Evolutionary conservation across 1,284 basidiomycete genomes (phyloP).

Genomic region (Phaffia rhodozyma): DNA sequence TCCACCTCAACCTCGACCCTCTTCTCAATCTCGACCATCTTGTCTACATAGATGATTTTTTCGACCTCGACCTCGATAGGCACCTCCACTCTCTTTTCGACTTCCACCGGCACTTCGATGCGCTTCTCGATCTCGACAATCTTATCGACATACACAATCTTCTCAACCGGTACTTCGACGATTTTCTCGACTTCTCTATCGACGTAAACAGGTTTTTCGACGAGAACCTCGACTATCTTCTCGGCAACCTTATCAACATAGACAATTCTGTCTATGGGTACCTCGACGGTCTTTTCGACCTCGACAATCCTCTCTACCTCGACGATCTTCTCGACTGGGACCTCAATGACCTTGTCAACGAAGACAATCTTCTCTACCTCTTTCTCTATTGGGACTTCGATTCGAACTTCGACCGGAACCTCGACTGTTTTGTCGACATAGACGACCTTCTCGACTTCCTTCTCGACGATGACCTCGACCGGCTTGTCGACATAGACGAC

Average conservation of each 20-base stretch:
- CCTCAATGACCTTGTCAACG: conserved; percentile 15
- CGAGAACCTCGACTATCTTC: conserved; percentile 23
- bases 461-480: conserved; percentile 22
- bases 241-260: conserved; percentile 28
- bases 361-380: conserved; percentile 20
- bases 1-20: no score
- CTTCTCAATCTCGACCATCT: conserved; percentile 30
- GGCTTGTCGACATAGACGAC: conserved; percentile 23
- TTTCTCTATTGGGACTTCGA: conserved; percentile 22
- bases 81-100: conserved; percentile 25
- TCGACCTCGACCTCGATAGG: conserved; percentile 28
- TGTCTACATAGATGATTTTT: conserved; percentile 26
- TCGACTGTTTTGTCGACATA: conserved; percentile 20
- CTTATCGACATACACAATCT: conserved; percentile 44
- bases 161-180: conserved; percentile 41
- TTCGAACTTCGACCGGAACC: conserved; percentile 22
- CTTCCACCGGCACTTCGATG: conserved; percentile 27
- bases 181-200: conserved; percentile 38
- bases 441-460: conserved; percentile 15
- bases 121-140: conserved; percentile 26
- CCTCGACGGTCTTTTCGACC: conserved; percentile 21
- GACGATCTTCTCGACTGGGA: conserved; percentile 20
- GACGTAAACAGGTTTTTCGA: conserved; percentile 36
- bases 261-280: conserved; percentile 24
- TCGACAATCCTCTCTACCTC: conserved; percentile 24